phyloP scores from a whole-genome alignment of 805 yeast species.

The Yamadazyma insecticola region DNA sequence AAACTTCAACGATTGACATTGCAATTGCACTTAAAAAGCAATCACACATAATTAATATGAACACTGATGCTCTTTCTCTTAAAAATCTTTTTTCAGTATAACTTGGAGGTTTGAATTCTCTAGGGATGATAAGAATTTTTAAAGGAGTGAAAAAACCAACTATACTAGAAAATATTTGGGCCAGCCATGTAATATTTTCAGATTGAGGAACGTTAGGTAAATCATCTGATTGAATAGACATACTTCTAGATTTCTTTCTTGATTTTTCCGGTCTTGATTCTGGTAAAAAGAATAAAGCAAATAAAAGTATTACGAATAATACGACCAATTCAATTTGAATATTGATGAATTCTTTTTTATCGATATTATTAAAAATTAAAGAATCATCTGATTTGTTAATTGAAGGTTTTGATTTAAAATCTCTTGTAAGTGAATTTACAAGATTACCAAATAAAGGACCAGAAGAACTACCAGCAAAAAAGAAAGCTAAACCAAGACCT shows the following conservation, averaged over 20 bases:
- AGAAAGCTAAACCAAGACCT: conserved; percentile 55
- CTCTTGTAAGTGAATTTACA: conserved; percentile 10
- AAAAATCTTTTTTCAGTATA: conserved; percentile 12
- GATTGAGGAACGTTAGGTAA: conserved; percentile 7
- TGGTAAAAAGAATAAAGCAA: conserved; percentile 37
- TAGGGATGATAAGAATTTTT: conserved; percentile 50
- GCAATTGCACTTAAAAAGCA: conserved; percentile 25
- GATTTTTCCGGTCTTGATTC: conserved; percentile 63
- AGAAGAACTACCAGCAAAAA: conserved; percentile 55
- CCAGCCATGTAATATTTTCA: not conserved
- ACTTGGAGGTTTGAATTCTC: conserved; percentile 20
- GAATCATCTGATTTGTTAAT: not conserved
- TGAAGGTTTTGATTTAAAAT: not conserved
- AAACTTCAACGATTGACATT: conserved; percentile 22
- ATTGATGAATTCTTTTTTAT: conserved; percentile 27
- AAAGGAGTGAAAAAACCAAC: conserved; percentile 42
- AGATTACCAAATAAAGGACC: conserved; percentile 62
- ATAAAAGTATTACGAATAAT: conserved; percentile 24
- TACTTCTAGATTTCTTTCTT: conserved; percentile 46
- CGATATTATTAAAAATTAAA: conserved; percentile 6
- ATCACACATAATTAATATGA: conserved; percentile 47
- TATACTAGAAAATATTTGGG: not conserved
- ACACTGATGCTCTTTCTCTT: conserved; percentile 32
- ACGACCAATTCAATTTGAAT: conserved; percentile 28
- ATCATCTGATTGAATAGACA: no score